Evolutionary conservation across 306 rosid genomes (phyloP).

Genomic region (Vigna trinervia): DNA sequence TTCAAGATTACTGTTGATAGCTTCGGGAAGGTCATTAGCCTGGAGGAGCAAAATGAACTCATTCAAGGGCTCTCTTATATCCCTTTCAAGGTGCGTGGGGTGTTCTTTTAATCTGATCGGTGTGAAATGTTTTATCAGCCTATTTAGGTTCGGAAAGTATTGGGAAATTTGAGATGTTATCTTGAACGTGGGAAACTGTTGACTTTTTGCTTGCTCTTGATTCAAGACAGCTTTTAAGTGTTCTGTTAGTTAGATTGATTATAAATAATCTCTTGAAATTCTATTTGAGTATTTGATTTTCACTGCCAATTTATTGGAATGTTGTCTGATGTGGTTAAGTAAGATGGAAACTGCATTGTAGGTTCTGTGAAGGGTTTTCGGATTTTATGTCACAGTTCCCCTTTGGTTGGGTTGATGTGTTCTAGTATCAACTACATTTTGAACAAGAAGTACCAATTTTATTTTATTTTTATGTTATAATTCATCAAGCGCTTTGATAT

Average conservation of each 20-base stretch:
- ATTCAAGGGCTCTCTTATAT: constrained; percentile 73
- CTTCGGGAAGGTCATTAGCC: constrained; percentile 83
- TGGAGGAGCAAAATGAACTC: constrained; percentile 73
- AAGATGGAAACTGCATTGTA: constrained; percentile 2
- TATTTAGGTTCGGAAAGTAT: neutral
- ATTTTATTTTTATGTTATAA: neutral
- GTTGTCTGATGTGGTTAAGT: constrained; percentile 7
- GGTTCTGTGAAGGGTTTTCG: constrained; percentile 6
- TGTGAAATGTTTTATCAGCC: constrained; percentile 14
- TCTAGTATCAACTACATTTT: constrained; percentile 10
- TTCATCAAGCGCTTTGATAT: neutral
- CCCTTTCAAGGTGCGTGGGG: constrained; percentile 86
- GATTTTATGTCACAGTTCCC: neutral
- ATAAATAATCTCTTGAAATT: constrained; percentile 12
- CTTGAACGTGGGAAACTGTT: constrained; percentile 3
- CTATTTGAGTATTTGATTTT: constrained; percentile 5
- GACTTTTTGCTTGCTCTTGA: constrained; percentile 7
- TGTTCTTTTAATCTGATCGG: constrained; percentile 18
- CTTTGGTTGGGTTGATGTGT: constrained; percentile 14
- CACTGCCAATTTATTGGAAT: constrained; percentile 15
- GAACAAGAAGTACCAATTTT: neutral
- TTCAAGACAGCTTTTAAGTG: constrained; percentile 1
- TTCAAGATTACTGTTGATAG: constrained; percentile 84
- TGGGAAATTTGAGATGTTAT: constrained; percentile 2
- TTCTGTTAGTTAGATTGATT: constrained; percentile 9